Percentiles rank a stretch among this genome's conserved stretches.
These are phyloP conservation scores for Solanum bulbocastanum DNA, from an alignment of 257 asterid species.

Conservation along the genomic window DNA sequence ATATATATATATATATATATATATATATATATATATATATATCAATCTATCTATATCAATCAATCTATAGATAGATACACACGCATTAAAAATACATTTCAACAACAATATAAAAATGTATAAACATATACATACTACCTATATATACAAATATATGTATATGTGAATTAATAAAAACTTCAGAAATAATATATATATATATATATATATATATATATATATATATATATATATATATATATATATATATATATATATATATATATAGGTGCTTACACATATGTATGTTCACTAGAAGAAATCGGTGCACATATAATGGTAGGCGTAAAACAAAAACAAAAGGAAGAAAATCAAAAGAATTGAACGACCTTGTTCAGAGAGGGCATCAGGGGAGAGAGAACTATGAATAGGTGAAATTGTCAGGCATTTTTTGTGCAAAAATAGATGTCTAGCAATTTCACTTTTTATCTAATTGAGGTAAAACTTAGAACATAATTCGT, in stretches of 20 bases:
- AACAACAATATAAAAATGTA: background rate
- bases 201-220: background rate
- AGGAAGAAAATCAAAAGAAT: background rate
- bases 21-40: too few species aligned
- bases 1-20: too few species aligned
- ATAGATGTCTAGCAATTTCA: too few species aligned
- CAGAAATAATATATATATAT: background rate
- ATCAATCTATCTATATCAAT: too few species aligned
- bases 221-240: background rate
- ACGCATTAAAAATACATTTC: background rate
- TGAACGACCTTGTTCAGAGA: constrained; percentile 46
- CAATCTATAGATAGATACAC: background rate
- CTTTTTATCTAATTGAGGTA: too few species aligned
- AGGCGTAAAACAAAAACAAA: background rate
- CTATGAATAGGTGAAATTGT: too few species aligned
- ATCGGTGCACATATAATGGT: background rate
- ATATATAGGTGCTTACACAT: background rate
- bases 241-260: background rate
- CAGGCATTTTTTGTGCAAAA: too few species aligned
- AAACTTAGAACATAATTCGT: too few species aligned
- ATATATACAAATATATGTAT: background rate
- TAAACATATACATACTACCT: background rate
- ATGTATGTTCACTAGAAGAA: background rate
- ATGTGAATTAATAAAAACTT: background rate
- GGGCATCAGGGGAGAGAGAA: constrained; percentile 29